phyloP scores from a whole-genome alignment of 2,329 filamentous ascomycete species.

The Aspergillus fructus region DNA sequence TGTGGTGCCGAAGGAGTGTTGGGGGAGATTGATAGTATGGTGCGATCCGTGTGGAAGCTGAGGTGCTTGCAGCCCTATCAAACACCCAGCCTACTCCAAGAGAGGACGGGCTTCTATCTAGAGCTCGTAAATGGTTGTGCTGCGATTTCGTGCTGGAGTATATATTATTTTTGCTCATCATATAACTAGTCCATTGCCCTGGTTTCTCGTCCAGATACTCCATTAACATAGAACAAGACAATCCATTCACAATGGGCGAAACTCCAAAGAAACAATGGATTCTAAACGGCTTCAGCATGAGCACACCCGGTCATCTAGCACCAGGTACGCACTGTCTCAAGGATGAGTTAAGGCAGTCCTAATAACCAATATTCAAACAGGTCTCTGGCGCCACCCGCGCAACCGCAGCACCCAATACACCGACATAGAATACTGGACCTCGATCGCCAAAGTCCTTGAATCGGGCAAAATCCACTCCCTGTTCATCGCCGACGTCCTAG shows the following conservation, averaged over 20 bases:
- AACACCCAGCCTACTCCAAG: not conserved
- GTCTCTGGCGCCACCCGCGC: conserved; percentile 31
- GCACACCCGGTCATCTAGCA: conserved; percentile 40
- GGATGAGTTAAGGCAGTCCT: not conserved
- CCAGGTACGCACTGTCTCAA: conserved; percentile 8
- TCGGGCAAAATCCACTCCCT: conserved; percentile 48
- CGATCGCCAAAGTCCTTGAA: conserved; percentile 46
- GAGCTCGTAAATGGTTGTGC: not conserved
- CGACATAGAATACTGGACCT: conserved; percentile 45
- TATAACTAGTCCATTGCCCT: not conserved
- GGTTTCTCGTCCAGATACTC: not conserved
- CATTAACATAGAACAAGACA: not conserved
- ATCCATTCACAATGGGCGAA: not conserved
- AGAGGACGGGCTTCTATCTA: not conserved
- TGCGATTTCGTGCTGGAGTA: not conserved
- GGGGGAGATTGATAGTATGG: not conserved
- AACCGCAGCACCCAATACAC: conserved; percentile 35
- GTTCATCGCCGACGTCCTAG: conserved; percentile 49
- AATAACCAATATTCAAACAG: conserved; percentile 17
- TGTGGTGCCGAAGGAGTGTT: not conserved
- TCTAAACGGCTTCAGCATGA: conserved; percentile 46
- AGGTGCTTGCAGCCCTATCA: not conserved
- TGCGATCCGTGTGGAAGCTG: not conserved
- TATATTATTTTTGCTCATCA: not conserved
- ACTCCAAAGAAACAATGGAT: conserved; percentile 33